Base-by-base conservation (phyloP, 306 rosid species). In the Begonia fuchsioides region DNA sequence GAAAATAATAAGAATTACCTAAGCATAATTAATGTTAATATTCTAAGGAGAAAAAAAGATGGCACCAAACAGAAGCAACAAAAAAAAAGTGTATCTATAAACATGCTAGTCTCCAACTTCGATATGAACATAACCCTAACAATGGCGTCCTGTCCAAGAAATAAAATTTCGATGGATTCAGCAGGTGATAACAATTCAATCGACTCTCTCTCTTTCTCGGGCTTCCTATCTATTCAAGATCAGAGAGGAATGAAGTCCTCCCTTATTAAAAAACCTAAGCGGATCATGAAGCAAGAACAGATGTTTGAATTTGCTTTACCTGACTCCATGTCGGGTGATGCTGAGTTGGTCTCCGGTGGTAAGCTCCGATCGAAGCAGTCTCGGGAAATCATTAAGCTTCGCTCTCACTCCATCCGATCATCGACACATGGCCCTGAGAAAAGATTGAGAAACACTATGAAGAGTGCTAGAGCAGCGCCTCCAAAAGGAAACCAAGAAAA, bases 191-290 rank as follows among this genome's bases (percentile, higher is more conserved):
- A 51, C 60, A 41, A 47, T 59, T 65, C 80, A 19, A 12, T 55
- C 5, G 83, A 73, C 15, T 81, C 87, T 1, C 72, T 86, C 48
- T 78, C 93, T 11, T 86, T 86, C 50, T 56, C 81, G 15, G 81
- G 63, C 61, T 74, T 73, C 43, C 49, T 78, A 54, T 66, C 76
- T 43, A 53, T 72, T 51, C 78, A 81, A 59, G 76, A 81, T 56
- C 74, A 64, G 65, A 77, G 72, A 49, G 67, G 70, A 56, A 38
- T 59, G 17, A 64, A 66, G 55, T 18, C 51, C 48, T 65, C 57
- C 50, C 55, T 68, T 44, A 56, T 48, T 11, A 55, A 58, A 59
- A 63, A 1, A 4, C 49, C 58, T 15, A 68, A 35, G 52, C 51
- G 38, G 55, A 62, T 51, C 59, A 63, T 56, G 67, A 65, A 64